Base-by-base conservation (phyloP, 192 early-diverging fungal species). In the Phycomyces blakesleeanus region DNA sequence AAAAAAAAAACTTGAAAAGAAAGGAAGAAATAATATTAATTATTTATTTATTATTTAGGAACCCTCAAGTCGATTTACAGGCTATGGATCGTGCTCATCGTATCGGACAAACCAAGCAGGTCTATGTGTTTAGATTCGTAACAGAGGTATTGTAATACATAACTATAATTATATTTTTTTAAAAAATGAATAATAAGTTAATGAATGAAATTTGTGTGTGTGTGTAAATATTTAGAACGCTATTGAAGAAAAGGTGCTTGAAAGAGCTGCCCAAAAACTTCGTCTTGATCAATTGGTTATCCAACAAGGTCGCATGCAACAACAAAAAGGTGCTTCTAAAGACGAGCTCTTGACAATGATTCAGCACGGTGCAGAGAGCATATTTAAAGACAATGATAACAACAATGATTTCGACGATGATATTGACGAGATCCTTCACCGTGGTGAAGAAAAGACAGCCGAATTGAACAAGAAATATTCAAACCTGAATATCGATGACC, bases 51-150 rank as follows among this genome's bases (percentile, higher is more conserved):
- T 25, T 40, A n/a, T n/a, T 21, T 55, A 77, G 77, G 77, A 93
- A 92, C 64, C 91, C 91, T 29, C 89, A 91, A 75, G 90, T 89
- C 2, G 92, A 97, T 77, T 76, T 94, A 15, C 92, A 92, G 77
- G 95, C 94, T 18, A 91, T 95, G 83, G 97, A 99, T 77, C 91
- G 97, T 52, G 97, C 97, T 7, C 97, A 99, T 80, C 93, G 97
- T 73, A 99, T 99, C 55, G 97, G 97, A 5, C 97, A 99, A 69
- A 99, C 89, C 37, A 98, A 98, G 75, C 95, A 99, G 73, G 97
- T 99, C 27, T 82, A 91, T 56, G 93, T 99, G 15, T 99, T 92
- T 73, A 78, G 97, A 47, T 95, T 99, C 61, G 93, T 99, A 20
- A 93, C 95, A 37, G 94, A 98, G 69, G 83, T 85, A 72, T 24